Evolutionary conservation across 2,329 filamentous ascomycete genomes (phyloP).

Genomic region (Rutstroemia sydowiana): DNA sequence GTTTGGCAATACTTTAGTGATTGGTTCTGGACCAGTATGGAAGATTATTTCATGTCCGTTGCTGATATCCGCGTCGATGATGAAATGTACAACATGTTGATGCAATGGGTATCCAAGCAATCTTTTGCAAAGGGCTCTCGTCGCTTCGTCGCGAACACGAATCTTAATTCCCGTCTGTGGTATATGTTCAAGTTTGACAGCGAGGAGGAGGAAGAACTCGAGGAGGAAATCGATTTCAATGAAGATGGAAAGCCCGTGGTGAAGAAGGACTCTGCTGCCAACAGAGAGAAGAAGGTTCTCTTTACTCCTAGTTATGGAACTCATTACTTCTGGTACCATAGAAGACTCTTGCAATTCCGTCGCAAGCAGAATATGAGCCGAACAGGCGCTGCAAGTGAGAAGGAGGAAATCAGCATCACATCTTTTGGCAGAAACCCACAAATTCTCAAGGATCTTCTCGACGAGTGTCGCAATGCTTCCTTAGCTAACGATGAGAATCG

Average conservation of each 20-base stretch:
- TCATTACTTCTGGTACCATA: slow-evolving; percentile 62
- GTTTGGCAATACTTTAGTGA: slow-evolving; percentile 45
- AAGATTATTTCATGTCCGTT: slow-evolving; percentile 53
- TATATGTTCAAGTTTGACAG: slow-evolving; percentile 37
- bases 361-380: slow-evolving; percentile 43
- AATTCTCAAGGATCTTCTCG: slow-evolving; percentile 54
- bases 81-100: slow-evolving; percentile 65
- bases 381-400: slow-evolving; percentile 38
- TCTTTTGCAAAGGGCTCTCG: slow-evolving; percentile 51
- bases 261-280: slow-evolving; percentile 31
- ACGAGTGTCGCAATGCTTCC: slow-evolving; percentile 49
- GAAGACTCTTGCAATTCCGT: slow-evolving; percentile 49
- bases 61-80: slow-evolving; percentile 62
- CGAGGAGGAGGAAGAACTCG: slow-evolving; percentile 41
- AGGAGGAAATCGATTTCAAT: slow-evolving; percentile 24
- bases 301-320: slow-evolving; percentile 63
- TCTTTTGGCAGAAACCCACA: slow-evolving; percentile 55
- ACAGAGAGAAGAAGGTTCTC: slow-evolving; percentile 32
- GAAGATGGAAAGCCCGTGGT: slow-evolving; percentile 20
- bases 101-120: slow-evolving; percentile 61
- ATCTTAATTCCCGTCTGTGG: slow-evolving; percentile 46
- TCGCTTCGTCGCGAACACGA: slow-evolving; percentile 58
- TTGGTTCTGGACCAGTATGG: slow-evolving; percentile 41
- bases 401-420: slow-evolving; percentile 52
- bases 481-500: slow-evolving; percentile 51